Evolutionary conservation across 176 grass and related monocot genomes (phyloP).

Genomic region (Zoysia pacifica): DNA sequence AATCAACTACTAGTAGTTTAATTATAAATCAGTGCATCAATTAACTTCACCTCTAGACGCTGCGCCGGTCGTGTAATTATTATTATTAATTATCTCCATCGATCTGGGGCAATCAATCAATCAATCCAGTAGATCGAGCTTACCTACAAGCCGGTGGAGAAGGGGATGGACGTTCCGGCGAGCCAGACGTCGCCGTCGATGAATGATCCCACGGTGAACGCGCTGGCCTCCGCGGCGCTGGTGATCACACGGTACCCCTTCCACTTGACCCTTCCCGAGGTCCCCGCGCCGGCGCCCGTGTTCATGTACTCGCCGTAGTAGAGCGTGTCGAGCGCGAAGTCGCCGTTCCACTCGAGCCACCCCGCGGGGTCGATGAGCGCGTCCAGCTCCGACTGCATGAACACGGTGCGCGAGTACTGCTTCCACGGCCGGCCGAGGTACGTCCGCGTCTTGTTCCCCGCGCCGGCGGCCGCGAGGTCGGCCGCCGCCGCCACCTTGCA

Average conservation of each 20-base stretch:
- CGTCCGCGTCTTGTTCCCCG: constrained; percentile 39
- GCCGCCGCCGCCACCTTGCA: constrained; percentile 70
- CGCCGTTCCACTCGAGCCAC: constrained; percentile 63
- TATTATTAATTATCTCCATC: too few relatives aligned
- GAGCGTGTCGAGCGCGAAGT: constrained; percentile 71
- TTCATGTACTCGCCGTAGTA: constrained; percentile 87
- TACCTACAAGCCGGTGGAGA: constrained; percentile 46
- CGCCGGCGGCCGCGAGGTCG: constrained; percentile 45
- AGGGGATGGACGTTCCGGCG: constrained; percentile 53
- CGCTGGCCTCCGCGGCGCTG: constrained; percentile 7
- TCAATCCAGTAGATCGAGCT: not conserved
- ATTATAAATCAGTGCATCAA: too few relatives aligned
- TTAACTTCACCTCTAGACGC: too few relatives aligned
- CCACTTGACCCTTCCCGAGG: constrained; percentile 49
- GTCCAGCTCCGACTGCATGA: constrained; percentile 61
- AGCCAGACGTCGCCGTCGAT: constrained; percentile 82
- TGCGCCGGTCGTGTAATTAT: too few relatives aligned
- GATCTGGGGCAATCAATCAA: too few relatives aligned
- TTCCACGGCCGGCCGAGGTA: constrained; percentile 84
- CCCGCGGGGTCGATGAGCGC: constrained; percentile 51
- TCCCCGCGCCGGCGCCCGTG: constrained; percentile 52
- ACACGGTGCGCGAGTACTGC: constrained; percentile 68
- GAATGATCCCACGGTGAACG: constrained; percentile 23
- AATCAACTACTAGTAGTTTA: too few relatives aligned
- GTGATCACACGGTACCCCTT: constrained; percentile 63